phyloP scores from a whole-genome alignment of 768 basidiomycete genomes.

The Holtermanniella nyarrowii region DNA sequence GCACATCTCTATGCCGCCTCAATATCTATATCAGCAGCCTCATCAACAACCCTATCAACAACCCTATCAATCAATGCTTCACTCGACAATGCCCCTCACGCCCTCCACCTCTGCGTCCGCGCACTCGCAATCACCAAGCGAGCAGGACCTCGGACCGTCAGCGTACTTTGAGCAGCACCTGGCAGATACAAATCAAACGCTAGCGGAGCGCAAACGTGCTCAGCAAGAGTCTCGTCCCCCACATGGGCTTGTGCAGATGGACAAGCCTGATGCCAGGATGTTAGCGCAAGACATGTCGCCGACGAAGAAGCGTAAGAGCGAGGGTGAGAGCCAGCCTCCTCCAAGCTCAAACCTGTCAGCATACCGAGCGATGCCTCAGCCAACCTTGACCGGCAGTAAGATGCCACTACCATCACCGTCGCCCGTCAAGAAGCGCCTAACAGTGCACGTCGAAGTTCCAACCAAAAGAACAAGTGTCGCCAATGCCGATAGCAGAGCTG shows the following conservation, averaged over 20 bases:
- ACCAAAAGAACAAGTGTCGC: background rate
- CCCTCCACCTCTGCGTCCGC: no score
- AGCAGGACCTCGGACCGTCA: background rate
- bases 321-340: conserved; percentile 1
- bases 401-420: background rate
- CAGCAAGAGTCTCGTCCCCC: no score
- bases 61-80: background rate
- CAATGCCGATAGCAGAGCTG: background rate
- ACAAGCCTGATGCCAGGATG: background rate
- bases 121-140: background rate
- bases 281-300: background rate
- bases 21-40: background rate
- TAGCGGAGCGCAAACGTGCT: background rate
- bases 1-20: no score
- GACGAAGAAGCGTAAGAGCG: conserved; percentile 4
- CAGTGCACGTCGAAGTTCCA: conserved; percentile 8
- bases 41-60: background rate
- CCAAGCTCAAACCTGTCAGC: background rate
- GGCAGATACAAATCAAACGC: background rate
- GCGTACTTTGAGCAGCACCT: background rate
- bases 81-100: background rate
- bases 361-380: background rate
- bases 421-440: conserved; percentile 1
- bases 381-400: background rate
- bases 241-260: no score